Evolutionary conservation across 768 basidiomycete species (phyloP), one percentile per base, ranked within the genome.

Genomic region (Mycena vitilis): DNA sequence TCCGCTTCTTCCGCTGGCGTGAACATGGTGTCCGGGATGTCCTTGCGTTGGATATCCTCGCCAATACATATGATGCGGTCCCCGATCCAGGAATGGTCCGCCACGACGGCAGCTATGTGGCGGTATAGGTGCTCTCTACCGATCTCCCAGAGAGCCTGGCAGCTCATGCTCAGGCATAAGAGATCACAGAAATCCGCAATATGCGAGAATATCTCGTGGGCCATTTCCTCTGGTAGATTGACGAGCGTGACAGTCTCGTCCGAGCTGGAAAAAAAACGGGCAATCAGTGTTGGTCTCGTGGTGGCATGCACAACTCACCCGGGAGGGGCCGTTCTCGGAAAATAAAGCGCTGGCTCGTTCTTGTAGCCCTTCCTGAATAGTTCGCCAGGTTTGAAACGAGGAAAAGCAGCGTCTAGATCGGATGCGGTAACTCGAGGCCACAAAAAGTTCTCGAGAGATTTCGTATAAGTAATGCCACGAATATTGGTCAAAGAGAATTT

Each of bases 61-160:
- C 65, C 65, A n/a, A 60, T 18, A 34, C 57, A 66, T 13, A 66
- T 36, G 40, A 66, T 60, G 37, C 65, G 57, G 52, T 66, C 57
- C 34, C 65, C 65, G 0, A 30, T 44, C 30, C 65, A 66, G 10
- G 51, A 59, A 13, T 13, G 25, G 2, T 7, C n/a, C 9, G 51
- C 51, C 5, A n/a, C 40, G 3, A 44, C 10, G 0, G 9, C 30
- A 2, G 40, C 51, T 11, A 60, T 30, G 20, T 20, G 52, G 20
- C 45, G 40, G 22, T 66, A 52, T 13, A 66, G 45, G 12, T 59
- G 20, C 7, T 42, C 13, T n/a, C 57, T 12, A 10, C 57, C 65
- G 23, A 66, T 47, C 13, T 45, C 44, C 57, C 58, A 66, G 12
- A 66, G 49, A 5, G 0, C 4, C 51, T 66, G 65, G 52, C 65